A percentile compares a stretch with the other conserved stretches of the same genome.
phyloP scores from a whole-genome alignment of 768 basidiomycete species.

The Lactifluus hygrophoroides region DNA sequence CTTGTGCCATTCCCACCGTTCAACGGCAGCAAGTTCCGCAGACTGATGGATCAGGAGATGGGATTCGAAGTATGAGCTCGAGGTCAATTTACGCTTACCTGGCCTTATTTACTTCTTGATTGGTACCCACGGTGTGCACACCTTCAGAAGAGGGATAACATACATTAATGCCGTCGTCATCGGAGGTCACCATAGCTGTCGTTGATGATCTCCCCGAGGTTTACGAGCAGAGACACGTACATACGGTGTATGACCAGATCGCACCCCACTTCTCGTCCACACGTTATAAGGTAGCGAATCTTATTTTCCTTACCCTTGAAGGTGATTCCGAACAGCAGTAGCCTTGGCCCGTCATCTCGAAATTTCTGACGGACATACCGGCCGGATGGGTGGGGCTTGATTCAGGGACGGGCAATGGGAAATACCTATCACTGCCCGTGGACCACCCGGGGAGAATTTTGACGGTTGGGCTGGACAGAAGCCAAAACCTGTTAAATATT shows the following conservation, averaged over 20 bases:
- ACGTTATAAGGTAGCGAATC: slow-evolving; percentile 61
- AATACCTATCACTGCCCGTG: slow-evolving; percentile 76
- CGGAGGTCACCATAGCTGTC: slow-evolving; percentile 23
- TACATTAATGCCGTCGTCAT: slow-evolving; percentile 29
- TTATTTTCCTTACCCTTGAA: not conserved
- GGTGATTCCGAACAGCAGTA: slow-evolving; percentile 25
- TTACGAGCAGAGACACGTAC: slow-evolving; percentile 73
- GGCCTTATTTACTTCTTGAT: not conserved
- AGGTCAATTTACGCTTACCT: not conserved
- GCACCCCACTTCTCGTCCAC: slow-evolving; percentile 84
- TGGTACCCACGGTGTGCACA: not conserved
- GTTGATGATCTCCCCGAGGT: slow-evolving; percentile 42
- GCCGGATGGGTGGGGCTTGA: slow-evolving; percentile 84
- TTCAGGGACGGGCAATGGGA: slow-evolving; percentile 95
- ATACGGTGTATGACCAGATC: slow-evolving; percentile 76
- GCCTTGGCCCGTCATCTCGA: slow-evolving; percentile 86
- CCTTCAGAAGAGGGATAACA: not conserved
- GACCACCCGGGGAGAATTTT: slow-evolving; percentile 52
- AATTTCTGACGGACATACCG: slow-evolving; percentile 63
- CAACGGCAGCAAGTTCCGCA: slow-evolving; percentile 57
- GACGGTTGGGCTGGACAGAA: slow-evolving; percentile 83
- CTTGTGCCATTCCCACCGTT: slow-evolving; percentile 58
- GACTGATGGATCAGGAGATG: slow-evolving; percentile 70
- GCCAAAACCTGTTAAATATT: slow-evolving; percentile 65
- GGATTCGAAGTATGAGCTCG: slow-evolving; percentile 38